These are phyloP conservation scores for Blastocystis sp. DNA, from an alignment of 352 stramenopile genomes.

Conservation along the genomic window DNA sequence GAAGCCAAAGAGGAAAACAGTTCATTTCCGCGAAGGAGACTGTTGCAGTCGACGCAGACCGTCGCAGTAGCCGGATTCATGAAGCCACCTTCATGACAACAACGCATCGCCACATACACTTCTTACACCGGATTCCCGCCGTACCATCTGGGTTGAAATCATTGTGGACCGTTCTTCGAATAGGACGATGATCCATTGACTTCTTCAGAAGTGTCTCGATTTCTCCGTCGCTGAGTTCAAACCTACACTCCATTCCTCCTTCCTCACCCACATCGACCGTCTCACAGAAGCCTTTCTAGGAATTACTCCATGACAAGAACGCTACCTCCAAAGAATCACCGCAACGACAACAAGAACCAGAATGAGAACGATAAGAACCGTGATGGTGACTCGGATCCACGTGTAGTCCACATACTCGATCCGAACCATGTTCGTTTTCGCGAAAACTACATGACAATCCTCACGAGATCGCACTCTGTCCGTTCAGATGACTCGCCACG, in stretches of 20 bases:
- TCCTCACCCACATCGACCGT: background rate
- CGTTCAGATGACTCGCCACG: background rate
- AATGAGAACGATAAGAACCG: background rate
- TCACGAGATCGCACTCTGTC: background rate
- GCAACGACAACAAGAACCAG: background rate
- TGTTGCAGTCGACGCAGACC: conserved; percentile 17
- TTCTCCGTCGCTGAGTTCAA: conserved; percentile 6
- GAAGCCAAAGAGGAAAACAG: conserved; percentile 4
- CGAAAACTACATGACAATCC: background rate
- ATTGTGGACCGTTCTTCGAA: background rate
- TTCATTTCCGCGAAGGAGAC: conserved; percentile 23
- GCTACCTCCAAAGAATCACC: background rate
- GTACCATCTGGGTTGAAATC: background rate
- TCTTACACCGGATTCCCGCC: background rate
- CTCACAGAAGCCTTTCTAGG: background rate
- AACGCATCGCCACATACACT: background rate
- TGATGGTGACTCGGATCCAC: background rate
- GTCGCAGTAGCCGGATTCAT: conserved; percentile 17
- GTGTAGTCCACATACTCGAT: background rate
- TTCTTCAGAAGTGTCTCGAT: conserved; percentile 18
- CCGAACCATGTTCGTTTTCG: background rate
- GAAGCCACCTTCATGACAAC: background rate
- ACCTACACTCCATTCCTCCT: background rate
- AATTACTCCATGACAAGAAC: background rate
- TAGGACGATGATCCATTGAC: background rate